phyloP scores from a whole-genome alignment of 257 asterid species.

The Solanum pimpinellifolium region DNA sequence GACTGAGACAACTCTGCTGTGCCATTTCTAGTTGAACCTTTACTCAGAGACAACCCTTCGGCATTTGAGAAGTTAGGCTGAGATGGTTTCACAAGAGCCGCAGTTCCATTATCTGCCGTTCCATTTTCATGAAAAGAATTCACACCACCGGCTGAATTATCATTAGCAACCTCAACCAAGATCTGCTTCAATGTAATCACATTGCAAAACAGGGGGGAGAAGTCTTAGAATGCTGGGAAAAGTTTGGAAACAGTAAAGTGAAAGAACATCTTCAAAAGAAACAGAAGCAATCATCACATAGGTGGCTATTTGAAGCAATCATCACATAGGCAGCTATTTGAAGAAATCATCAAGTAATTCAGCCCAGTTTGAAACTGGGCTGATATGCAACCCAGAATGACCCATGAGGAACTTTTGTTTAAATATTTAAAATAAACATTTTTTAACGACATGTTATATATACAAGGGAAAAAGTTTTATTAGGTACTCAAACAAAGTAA shows the following conservation, averaged over 20 bases:
- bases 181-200: constrained; percentile 40
- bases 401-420: not conserved
- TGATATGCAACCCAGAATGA: not conserved
- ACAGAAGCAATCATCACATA: not conserved
- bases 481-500: not conserved
- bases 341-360: not conserved
- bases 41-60: constrained; percentile 58
- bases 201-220: constrained; percentile 9
- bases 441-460: not conserved
- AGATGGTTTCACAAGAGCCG: constrained; percentile 36
- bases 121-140: constrained; percentile 60
- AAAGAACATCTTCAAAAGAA: not conserved
- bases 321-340: not conserved
- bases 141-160: constrained; percentile 30
- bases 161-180: constrained; percentile 60
- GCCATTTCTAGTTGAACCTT: constrained; percentile 72
- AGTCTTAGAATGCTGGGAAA: not conserved
- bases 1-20: constrained; percentile 33
- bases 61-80: constrained; percentile 40
- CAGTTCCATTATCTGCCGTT: constrained; percentile 46
- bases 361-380: not conserved
- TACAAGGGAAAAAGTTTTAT: not conserved
- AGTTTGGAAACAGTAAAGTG: not conserved
- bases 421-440: not conserved
- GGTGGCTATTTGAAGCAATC: not conserved